phyloP scores from a whole-genome alignment of 805 yeast genomes.

The Millerozyma acaciae region DNA sequence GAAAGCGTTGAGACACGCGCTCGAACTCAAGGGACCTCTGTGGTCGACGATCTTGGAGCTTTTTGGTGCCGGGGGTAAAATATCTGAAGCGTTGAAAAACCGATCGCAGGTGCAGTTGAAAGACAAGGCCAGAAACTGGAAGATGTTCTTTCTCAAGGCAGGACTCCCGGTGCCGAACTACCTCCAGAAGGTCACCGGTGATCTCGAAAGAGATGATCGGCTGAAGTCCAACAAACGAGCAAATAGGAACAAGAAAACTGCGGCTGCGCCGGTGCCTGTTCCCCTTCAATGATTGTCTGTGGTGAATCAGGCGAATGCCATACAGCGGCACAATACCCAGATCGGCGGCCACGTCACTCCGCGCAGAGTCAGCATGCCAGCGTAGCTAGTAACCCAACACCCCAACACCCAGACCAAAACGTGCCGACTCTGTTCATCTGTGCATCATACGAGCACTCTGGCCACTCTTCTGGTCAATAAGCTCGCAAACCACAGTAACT shows the following conservation, averaged over 20 bases:
- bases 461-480: no score
- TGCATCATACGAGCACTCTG: no score
- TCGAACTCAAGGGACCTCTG: slow-evolving; percentile 82
- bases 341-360: no score
- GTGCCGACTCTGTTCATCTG: no score
- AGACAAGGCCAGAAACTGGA: slow-evolving; percentile 96
- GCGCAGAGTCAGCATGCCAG: no score
- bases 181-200: slow-evolving; percentile 84
- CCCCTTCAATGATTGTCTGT: no score
- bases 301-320: no score
- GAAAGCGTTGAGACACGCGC: slow-evolving; percentile 72
- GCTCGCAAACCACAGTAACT: no score
- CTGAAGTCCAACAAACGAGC: slow-evolving; percentile 27
- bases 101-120: slow-evolving; percentile 89
- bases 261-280: slow-evolving; percentile 39
- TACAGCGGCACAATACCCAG: no score
- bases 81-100: slow-evolving; percentile 78
- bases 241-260: slow-evolving; percentile 31
- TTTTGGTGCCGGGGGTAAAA: slow-evolving; percentile 92
- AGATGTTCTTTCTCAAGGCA: slow-evolving; percentile 74
- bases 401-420: no score
- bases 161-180: slow-evolving; percentile 78
- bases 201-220: slow-evolving; percentile 53
- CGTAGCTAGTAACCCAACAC: no score
- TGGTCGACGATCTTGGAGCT: slow-evolving; percentile 89